phyloP scores from a whole-genome alignment of 108 stramenopile genomes.

The Cafeteria roenbergensis region DNA sequence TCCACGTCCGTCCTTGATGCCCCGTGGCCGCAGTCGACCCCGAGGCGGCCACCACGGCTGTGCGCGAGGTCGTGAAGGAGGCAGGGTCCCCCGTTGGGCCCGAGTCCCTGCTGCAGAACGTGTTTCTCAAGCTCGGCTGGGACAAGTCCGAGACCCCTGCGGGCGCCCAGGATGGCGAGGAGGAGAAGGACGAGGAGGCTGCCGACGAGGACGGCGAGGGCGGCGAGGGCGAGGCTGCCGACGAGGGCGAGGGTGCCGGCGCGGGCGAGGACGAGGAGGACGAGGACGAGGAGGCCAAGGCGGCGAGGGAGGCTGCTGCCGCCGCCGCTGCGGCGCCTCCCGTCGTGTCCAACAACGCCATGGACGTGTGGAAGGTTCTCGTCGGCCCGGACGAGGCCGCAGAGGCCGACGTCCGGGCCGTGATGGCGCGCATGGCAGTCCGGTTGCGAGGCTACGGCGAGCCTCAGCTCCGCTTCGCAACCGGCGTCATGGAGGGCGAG shows the following conservation, averaged over 20 bases:
- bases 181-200: neutral
- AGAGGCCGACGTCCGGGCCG: neutral
- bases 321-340: no score
- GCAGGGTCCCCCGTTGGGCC: neutral
- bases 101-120: neutral
- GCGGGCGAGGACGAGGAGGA: neutral
- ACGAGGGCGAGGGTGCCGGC: neutral
- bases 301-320: neutral
- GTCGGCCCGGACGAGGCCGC: no score
- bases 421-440: no score
- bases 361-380: neutral
- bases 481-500: no score
- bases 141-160: neutral
- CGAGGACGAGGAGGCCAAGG: neutral
- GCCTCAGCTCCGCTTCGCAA: no score
- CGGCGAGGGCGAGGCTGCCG: neutral
- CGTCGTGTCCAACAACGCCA: neutral
- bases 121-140: neutral
- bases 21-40: neutral
- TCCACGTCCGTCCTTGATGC: neutral
- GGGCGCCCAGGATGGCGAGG: neutral
- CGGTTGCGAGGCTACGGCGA: no score
- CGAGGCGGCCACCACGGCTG: neutral
- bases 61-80: neutral
- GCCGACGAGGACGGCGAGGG: neutral